Evolutionary conservation across 306 rosid genomes (phyloP).

Genomic region (Calophaca sinica): DNA sequence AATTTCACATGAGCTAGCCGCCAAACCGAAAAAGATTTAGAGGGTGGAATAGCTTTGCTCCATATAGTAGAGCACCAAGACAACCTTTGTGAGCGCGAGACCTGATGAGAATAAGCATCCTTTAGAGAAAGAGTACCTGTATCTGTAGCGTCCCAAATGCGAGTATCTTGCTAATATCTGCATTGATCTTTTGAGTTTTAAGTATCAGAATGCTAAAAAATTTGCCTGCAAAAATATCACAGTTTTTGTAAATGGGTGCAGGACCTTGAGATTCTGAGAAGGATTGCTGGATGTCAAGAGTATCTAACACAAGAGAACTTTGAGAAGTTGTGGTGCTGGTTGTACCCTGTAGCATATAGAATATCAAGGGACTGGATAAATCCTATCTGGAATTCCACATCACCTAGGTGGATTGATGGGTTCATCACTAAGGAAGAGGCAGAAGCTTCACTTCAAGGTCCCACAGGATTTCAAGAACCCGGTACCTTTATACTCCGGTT

Average conservation of each 20-base stretch:
- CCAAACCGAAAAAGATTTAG: too few species aligned
- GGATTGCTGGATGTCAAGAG: constrained; percentile 81
- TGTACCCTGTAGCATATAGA: constrained; percentile 84
- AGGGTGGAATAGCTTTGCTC: too few species aligned
- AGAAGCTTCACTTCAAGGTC: constrained; percentile 85
- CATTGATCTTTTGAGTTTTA: too few species aligned
- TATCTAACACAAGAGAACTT: constrained; percentile 75
- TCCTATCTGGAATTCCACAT: constrained; percentile 79
- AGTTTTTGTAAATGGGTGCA: constrained; percentile 45
- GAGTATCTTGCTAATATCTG: too few species aligned
- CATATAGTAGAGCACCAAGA: too few species aligned
- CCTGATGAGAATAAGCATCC: too few species aligned
- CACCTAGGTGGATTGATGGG: constrained; percentile 98
- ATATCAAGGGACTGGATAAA: constrained; percentile 76
- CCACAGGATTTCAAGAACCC: constrained; percentile 82
- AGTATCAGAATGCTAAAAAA: constrained; percentile 25
- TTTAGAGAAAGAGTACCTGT: too few species aligned
- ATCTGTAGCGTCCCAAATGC: too few species aligned
- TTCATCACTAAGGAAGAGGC: constrained; percentile 95
- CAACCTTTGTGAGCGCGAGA: too few species aligned
- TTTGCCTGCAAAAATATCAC: constrained; percentile 15
- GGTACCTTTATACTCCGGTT: constrained; percentile 93
- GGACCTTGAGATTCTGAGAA: constrained; percentile 87
- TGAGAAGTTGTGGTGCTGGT: constrained; percentile 98
- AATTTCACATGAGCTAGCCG: too few species aligned